Evolutionary conservation across 495 filamentous ascomycete genomes (phyloP), one percentile per base, ranked within the genome.

Genomic region (Annulohypoxylon stygium): DNA sequence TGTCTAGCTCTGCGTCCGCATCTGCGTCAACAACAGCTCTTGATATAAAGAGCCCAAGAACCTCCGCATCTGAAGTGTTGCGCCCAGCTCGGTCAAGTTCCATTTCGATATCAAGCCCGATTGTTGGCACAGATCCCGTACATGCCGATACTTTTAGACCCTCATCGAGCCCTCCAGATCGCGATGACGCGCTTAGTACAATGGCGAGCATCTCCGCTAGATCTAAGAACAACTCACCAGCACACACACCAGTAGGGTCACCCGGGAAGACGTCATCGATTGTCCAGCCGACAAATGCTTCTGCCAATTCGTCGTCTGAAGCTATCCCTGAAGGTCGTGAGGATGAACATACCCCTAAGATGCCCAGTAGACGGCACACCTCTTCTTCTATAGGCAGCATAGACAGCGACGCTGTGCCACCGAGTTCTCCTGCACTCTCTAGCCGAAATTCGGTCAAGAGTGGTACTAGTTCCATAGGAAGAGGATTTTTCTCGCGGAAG

Each of bases 131-230:
- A 12, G 77, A 78, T 43, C 63, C 72, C 7, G 59, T 77, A 4
- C 76, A 81, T 18, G 77, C 79, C 39, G 76, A 79, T 37, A 67
- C 75, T 18, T 77, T 79, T 48, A 78, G 75, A 51, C 77, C 78
- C 14, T 72, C 73, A 11, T 58, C 74, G n/a, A 76, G 77, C 33
- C 75, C 78, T 53, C 69, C 71, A 11, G 85, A 88, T 61, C 83
- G 87, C 60, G 83, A 84, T 64, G 84, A 87, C 78, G 91, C 90
- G 11, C 79, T 88, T 18, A 87, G 82, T 71, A 78, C 85, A 8
- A 92, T 93, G 86, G 89, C 89, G 62, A 89, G 87, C 33, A 89
- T 94, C 14, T 88, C 89, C 18, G 87, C 76, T 39, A 87, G 87
- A 8, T 91, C 90, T 8, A 88, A 86, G 33, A 86, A 86, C 16